A percentile compares a stretch with the other conserved stretches of the same genome.
Evolutionary conservation across 208 protist genomes (phyloP).

Genomic region (Leishmania amazonensis): DNA sequence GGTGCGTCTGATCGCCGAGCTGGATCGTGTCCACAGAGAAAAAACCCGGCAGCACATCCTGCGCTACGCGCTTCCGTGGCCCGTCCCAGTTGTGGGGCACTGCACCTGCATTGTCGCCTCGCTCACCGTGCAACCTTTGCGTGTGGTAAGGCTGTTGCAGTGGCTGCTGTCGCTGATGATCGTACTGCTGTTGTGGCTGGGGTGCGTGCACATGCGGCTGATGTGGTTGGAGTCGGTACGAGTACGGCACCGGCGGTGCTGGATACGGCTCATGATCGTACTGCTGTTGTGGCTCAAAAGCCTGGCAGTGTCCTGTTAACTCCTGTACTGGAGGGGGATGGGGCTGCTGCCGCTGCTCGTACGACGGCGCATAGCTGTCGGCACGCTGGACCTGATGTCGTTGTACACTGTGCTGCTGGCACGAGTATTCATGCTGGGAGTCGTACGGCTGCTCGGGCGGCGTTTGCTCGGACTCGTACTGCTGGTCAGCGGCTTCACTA

Average conservation of each 20-base stretch:
- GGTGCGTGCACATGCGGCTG: neutral
- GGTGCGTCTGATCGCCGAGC: constrained; percentile 30
- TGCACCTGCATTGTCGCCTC: neutral
- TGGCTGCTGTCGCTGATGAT: constrained; percentile 8
- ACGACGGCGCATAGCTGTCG: neutral
- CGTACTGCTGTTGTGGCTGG: constrained; percentile 1
- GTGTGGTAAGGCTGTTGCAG: neutral
- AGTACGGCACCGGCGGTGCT: neutral
- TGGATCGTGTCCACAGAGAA: constrained; percentile 22
- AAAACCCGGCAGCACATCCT: constrained; percentile 23
- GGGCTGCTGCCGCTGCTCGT: neutral
- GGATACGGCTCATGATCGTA: neutral
- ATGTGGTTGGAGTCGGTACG: neutral
- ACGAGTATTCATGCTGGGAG: neutral
- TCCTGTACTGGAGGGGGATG: neutral
- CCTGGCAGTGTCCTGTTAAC: neutral
- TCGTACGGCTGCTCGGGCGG: neutral
- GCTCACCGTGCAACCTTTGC: neutral
- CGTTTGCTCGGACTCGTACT: neutral
- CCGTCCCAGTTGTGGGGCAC: neutral
- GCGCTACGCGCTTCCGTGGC: constrained; percentile 18
- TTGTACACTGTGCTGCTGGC: neutral
- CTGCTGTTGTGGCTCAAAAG: neutral
- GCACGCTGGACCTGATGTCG: neutral
- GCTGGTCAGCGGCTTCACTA: neutral